Evolutionary conservation across 225 moss, liverwort and hornwort genomes (phyloP).

Genomic region (Pseudoscleropodium purum): DNA sequence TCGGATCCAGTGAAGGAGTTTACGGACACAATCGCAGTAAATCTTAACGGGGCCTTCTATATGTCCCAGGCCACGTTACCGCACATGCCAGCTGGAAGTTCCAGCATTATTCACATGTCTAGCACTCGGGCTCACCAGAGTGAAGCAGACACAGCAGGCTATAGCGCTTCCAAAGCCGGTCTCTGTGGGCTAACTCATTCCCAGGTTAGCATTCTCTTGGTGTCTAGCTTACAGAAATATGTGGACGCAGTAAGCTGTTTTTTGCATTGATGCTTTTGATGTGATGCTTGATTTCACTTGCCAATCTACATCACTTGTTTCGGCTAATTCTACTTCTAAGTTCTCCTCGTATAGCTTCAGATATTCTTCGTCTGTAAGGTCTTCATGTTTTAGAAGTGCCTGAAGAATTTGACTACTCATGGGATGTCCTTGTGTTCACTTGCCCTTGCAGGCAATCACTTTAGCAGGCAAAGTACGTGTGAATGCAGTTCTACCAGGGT

Average conservation of each 20-base stretch:
- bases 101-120: slow-evolving; percentile 50
- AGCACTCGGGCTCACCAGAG: slow-evolving; percentile 63
- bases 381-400: not conserved
- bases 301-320: not conserved
- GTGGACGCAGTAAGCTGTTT: not conserved
- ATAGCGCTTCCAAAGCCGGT: slow-evolving; percentile 60
- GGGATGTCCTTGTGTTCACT: not conserved
- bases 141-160: slow-evolving; percentile 46
- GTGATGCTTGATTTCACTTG: not conserved
- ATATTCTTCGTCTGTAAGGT: not conserved
- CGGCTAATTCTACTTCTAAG: not conserved
- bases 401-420: not conserved
- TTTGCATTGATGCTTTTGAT: not conserved
- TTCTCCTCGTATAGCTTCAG: not conserved
- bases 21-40: slow-evolving; percentile 42
- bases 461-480: slow-evolving; percentile 52
- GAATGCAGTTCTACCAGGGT: slow-evolving; percentile 52
- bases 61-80: slow-evolving; percentile 30
- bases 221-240: not conserved
- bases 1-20: slow-evolving; percentile 38
- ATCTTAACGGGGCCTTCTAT: slow-evolving; percentile 46
- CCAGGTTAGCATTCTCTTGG: slow-evolving; percentile 14
- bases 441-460: slow-evolving; percentile 38
- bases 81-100: slow-evolving; percentile 38
- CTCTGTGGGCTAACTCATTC: slow-evolving; percentile 55